Percentiles rank a stretch among this genome's conserved stretches.
These are phyloP conservation scores for Globisporangium solare DNA, from an alignment of 352 stramenopile genomes.

Conservation along the genomic window DNA sequence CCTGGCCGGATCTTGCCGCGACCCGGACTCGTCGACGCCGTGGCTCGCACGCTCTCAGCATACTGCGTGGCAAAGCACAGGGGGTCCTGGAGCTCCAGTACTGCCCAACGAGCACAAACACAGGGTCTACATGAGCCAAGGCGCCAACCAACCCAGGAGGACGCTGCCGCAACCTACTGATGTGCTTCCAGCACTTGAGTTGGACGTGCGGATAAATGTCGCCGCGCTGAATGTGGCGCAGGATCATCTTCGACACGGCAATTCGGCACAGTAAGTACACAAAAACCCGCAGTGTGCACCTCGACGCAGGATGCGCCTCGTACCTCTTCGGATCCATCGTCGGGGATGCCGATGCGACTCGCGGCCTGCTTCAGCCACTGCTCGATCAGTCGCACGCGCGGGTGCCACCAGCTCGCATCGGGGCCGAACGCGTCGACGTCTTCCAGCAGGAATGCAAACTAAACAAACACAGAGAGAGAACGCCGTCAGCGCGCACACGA, in stretches of 20 bases:
- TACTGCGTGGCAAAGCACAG: slow-evolving; percentile 29
- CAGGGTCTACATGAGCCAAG: not conserved
- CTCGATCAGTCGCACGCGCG: slow-evolving; percentile 57
- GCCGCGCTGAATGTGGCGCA: slow-evolving; percentile 58
- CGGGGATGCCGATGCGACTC: slow-evolving; percentile 48
- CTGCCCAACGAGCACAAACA: slow-evolving; percentile 12
- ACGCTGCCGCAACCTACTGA: slow-evolving; percentile 24
- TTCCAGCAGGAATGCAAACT: slow-evolving; percentile 33
- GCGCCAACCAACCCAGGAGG: not conserved
- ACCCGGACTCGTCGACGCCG: slow-evolving; percentile 42
- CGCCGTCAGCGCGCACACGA: too few relatives aligned
- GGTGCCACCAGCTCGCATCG: slow-evolving; percentile 64
- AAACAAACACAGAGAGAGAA: too few relatives aligned
- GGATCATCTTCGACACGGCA: slow-evolving; percentile 45
- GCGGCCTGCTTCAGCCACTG: slow-evolving; percentile 67
- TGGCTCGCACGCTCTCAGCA: slow-evolving; percentile 4
- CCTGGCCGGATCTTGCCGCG: slow-evolving; percentile 68
- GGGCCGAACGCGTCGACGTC: slow-evolving; percentile 30
- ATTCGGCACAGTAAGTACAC: not conserved
- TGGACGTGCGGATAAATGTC: slow-evolving; percentile 59
- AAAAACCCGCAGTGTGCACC: not conserved
- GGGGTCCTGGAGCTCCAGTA: slow-evolving; percentile 70
- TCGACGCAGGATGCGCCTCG: not conserved
- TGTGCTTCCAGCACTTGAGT: slow-evolving; percentile 78
- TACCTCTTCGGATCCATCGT: slow-evolving; percentile 73